Percentiles rank a stretch among this genome's conserved stretches.
Conservation (phyloP, 768 basidiomycete species). For the Lentinula sp. region DNA sequence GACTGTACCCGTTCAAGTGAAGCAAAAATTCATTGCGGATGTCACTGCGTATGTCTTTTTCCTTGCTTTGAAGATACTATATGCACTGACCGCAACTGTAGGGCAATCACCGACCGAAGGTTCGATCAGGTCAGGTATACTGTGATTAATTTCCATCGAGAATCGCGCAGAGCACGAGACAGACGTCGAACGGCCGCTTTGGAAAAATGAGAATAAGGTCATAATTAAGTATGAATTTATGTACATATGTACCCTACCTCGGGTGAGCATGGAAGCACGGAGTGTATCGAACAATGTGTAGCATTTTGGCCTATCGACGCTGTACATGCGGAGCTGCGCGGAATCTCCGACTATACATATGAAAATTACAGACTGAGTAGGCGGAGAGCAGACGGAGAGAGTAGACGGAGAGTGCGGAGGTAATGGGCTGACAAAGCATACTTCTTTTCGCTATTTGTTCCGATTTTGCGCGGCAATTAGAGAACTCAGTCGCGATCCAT, state of each 20-base stretch:
- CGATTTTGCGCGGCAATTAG: not conserved
- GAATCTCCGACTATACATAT: not conserved
- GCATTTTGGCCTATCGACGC: not conserved
- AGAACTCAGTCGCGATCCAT: slow-evolving; percentile 11
- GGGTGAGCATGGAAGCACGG: not conserved
- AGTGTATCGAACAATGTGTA: not conserved
- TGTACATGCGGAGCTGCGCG: not conserved
- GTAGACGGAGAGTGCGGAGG: not conserved
- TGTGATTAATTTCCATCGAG: slow-evolving; percentile 62
- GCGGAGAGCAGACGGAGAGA: not conserved
- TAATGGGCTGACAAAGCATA: not conserved
- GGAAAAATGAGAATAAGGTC: slow-evolving; percentile 9
- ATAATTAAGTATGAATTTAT: not conserved
- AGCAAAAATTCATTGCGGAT: slow-evolving; percentile 67
- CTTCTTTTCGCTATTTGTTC: not conserved
- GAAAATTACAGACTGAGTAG: not conserved
- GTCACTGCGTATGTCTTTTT: slow-evolving; percentile 58
- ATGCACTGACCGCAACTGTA: slow-evolving; percentile 20
- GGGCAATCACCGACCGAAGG: slow-evolving; percentile 58
- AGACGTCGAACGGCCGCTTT: slow-evolving; percentile 40
- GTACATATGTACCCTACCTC: not conserved
- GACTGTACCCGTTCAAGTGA: slow-evolving; percentile 56
- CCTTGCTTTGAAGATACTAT: not conserved
- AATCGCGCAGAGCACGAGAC: slow-evolving; percentile 70
- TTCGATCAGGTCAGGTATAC: slow-evolving; percentile 82